A percentile compares a stretch with the other conserved stretches of the same genome.
phyloP scores from a whole-genome alignment of 208 protist genomes.

The Eutreptiella sp. region DNA sequence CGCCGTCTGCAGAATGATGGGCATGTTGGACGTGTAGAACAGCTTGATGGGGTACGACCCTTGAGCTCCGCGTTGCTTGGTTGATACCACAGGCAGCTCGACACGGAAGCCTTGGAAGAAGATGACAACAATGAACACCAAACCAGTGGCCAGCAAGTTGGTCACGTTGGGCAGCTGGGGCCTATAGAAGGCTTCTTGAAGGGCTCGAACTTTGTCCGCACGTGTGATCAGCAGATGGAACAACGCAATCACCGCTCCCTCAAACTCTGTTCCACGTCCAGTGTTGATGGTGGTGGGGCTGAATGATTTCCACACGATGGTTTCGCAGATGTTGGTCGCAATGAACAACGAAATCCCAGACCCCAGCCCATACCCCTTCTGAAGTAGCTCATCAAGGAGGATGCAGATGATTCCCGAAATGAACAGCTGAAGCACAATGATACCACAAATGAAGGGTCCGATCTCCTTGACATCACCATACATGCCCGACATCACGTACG shows the following conservation, averaged over 20 bases:
- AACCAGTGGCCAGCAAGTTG: conserved; percentile 97
- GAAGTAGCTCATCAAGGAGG: conserved; percentile 97
- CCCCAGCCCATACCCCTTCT: conserved; percentile 99
- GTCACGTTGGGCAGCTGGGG: conserved; percentile 98
- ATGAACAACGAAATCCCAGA: conserved; percentile 99
- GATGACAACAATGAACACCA: conserved; percentile 98
- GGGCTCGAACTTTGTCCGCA: conserved; percentile 91
- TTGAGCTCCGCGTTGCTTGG: conserved; percentile 58
- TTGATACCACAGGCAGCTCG: conserved; percentile 85
- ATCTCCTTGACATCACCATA: conserved; percentile 96
- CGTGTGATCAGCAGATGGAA: conserved; percentile 95
- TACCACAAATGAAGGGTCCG: conserved; percentile 78
- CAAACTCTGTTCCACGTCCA: conserved; percentile 95
- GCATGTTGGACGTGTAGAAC: conserved; percentile 99
- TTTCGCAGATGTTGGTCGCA: conserved; percentile 99
- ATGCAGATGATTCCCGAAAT: conserved; percentile 96
- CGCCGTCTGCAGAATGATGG: conserved; percentile 99
- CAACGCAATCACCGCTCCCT: conserved; percentile 98
- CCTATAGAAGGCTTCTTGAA: conserved; percentile 99
- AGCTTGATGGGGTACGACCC: conserved; percentile 98
- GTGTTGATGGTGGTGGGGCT: conserved; percentile 97
- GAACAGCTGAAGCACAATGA: conserved; percentile 98
- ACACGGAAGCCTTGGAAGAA: conserved; percentile 99
- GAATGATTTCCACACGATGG: conserved; percentile 99
- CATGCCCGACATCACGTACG: conserved; percentile 97